Evolutionary conservation across 1,139 yeast genomes (phyloP), one percentile per base, ranked within the genome.

Genomic region (Suhomyces maxii): DNA sequence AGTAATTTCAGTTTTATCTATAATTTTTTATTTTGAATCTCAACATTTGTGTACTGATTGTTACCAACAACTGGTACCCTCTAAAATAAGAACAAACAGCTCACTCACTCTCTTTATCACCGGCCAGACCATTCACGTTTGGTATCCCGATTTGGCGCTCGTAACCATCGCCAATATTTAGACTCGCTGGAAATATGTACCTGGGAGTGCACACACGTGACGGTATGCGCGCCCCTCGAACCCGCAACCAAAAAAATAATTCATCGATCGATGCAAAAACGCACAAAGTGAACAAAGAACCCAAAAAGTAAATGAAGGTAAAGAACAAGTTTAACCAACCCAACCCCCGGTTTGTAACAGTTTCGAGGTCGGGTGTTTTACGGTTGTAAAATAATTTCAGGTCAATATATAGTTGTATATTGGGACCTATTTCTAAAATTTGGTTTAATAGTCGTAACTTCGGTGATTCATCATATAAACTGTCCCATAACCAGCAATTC

Each of bases 241-340:
- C 31, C 31, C 31, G 7, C 31, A 28, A 9, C 31, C 31, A 28
- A 42, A 37, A 42, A 46, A 46, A 45, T 45, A 46, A 36, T 26
- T 26, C 28, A 34, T 42, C 42, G 38, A 42, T 46, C 46, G 42
- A 31, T 11, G 26, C 34, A 46, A 37, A 42, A 34, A 46, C 39
- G 28, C 49, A 46, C 49, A 46, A 46, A 46, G 30, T 34, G 25
- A 46, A 46, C 49, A 46, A 42, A 39, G 37, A 36, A 34, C 39
- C 25, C 39, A 36, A 39, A 36, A 39, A 45, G 49, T 42, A 42
- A 42, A 37, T 37, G 49, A 46, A 42, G 49, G 41, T 28, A 42
- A 46, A 46, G 49, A 46, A 46, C 46, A 39, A 42, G 43, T 46
- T 40, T 46, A 46, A 46, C 49, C 49, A 46, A 42, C 39, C 39